These are phyloP conservation scores for Senecio squalidus DNA, from an alignment of 140 eudicot genomes.

Conservation along the genomic window DNA sequence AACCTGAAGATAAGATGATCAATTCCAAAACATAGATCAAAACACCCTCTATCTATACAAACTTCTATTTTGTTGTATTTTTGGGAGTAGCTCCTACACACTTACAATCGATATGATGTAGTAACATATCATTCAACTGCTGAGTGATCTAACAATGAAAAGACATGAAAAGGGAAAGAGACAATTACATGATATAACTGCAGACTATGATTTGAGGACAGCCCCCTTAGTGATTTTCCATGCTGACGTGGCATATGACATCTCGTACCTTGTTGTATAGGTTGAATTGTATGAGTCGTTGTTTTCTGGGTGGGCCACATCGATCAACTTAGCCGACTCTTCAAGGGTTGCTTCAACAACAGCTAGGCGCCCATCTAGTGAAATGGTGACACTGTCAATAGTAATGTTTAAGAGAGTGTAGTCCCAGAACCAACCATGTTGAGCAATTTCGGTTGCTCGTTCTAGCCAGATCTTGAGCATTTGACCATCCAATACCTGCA, in stretches of 20 bases:
- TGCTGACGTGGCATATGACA: slow-evolving; percentile 46
- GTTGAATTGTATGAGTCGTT: slow-evolving; percentile 72
- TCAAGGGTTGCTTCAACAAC: slow-evolving; percentile 90
- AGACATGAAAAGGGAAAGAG: background rate
- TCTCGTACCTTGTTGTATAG: slow-evolving; percentile 86
- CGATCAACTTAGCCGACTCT: slow-evolving; percentile 79
- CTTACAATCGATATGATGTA: background rate
- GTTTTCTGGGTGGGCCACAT: slow-evolving; percentile 57
- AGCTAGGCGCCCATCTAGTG: slow-evolving; percentile 81
- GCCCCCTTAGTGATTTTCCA: slow-evolving; percentile 97
- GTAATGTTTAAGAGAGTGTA: slow-evolving; percentile 50
- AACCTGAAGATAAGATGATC: background rate
- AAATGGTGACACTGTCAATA: slow-evolving; percentile 87
- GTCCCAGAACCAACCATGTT: slow-evolving; percentile 93
- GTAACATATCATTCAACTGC: slow-evolving; percentile 8
- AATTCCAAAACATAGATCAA: background rate
- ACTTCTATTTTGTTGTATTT: slow-evolving; percentile 9
- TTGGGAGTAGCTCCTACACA: background rate
- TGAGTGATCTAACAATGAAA: slow-evolving; percentile 18
- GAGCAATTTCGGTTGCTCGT: slow-evolving; percentile 62
- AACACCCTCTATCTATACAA: slow-evolving; percentile 22
- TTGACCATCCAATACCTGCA: slow-evolving; percentile 89
- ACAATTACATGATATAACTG: background rate
- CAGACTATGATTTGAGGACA: slow-evolving; percentile 60
- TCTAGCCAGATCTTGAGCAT: slow-evolving; percentile 92